Base-by-base conservation (phyloP, 257 asterid species). In the Eucommia ulmoides region DNA sequence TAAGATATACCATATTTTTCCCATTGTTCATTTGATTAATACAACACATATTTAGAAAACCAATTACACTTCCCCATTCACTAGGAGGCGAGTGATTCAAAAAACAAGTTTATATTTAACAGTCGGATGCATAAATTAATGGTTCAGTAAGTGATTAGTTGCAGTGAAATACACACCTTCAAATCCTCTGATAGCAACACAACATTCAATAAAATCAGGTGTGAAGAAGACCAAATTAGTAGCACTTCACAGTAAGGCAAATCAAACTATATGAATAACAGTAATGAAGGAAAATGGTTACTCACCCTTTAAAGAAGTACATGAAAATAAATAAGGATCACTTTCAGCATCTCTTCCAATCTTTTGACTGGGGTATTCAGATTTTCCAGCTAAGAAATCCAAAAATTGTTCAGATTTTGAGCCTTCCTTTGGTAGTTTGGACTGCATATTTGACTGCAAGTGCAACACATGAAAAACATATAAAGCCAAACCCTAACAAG, bases 391-490 rank as follows among this genome's bases (percentile, higher is more conserved):
- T 69, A 91, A 69, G 63, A 91, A 69, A 33, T 86, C 94, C 99
- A 96, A 91, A 51, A 91, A 86, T 65, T 81, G 99, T 60, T 91
- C 97, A 45, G 87, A 67, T 56, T 91, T 97, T 21, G 84, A 76
- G 58, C 99, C 97, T 83, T 91, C 99, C 49, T 91, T 91, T 58
- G 73, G 95, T 67, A 83, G 67, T 67, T 77, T 91, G 25, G 93
- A 63, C 71, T 91, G 99, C 70, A 60, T 59, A 53, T 91, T 77
- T 50, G 99, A 97, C 99, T 91, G 93, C n/a, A n/a, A n/a, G n/a
- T n/a, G n/a, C n/a, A n/a, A n/a, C n/a, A n/a, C n/a, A n/a, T n/a
- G n/a, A n/a, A n/a, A n/a, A n/a, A n/a, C n/a, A n/a, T n/a, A n/a
- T n/a, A n/a, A n/a, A n/a, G n/a, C n/a, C n/a, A n/a, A n/a, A n/a